These are phyloP conservation scores for Thymus mandschuricus DNA, from an alignment of 257 asterid genomes.

Conservation along the genomic window DNA sequence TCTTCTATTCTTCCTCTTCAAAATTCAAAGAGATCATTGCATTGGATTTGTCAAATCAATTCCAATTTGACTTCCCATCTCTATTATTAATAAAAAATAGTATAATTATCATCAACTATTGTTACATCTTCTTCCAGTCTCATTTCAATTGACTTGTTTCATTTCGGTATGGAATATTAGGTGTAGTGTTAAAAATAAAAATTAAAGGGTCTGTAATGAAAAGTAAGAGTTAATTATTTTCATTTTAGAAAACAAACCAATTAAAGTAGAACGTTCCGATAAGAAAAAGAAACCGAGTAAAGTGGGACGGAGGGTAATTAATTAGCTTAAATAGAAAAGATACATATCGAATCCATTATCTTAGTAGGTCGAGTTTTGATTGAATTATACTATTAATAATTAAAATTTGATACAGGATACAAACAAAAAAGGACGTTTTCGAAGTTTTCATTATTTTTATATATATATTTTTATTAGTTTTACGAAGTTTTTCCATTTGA, in stretches of 20 bases:
- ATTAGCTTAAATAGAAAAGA: neutral
- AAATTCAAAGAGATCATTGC: neutral
- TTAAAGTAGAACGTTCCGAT: no score
- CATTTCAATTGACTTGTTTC: no score
- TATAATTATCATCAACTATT: no score
- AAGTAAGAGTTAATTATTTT: no score
- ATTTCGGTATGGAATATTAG: no score
- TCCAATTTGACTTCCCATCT: neutral
- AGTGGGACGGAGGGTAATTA: no score
- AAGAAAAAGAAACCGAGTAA: no score
- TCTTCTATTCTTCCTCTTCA: neutral
- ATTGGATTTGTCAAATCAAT: conserved; percentile 12
- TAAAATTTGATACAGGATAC: neutral
- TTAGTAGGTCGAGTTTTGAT: neutral
- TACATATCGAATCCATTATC: neutral
- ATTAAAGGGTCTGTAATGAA: no score
- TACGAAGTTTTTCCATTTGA: neutral
- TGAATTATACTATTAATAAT: neutral
- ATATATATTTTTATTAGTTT: neutral
- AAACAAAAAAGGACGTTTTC: conserved; percentile 2
- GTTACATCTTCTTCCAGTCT: no score
- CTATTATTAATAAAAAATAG: no score
- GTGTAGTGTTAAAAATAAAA: no score
- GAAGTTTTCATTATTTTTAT: neutral
- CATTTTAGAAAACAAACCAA: no score